Evolutionary conservation across 116 monocot species (phyloP), one percentile per base, ranked within the genome.

Genomic region (Iris pallida): DNA sequence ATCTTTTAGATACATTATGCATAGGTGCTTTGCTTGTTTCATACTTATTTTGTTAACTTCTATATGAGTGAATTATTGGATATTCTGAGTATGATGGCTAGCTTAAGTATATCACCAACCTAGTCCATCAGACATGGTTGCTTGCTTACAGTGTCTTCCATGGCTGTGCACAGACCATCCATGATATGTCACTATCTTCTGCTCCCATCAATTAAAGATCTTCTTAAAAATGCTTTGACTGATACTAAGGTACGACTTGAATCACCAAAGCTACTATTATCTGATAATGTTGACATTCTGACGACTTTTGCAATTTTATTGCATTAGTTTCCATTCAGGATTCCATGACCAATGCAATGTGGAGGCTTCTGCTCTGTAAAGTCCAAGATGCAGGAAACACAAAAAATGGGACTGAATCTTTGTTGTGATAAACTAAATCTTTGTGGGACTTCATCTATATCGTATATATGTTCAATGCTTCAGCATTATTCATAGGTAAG

Each of bases 191-290:
- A 67, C 18, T 83, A 83, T 18, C 51, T 75, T 60, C 44, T 76
- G 6, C 81, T 87, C 51, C 72, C 69, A 57, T 77, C 85, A 45
- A 51, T 92, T 61, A 20, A 85, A 12, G 72, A 77, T 64, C 75
- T 68, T 74, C 75, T 90, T 47, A 86, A 72, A 65, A 73, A 51
- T 71, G 78, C 85, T 42, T 71, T 92, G 44, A 81, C 79, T 72
- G 96, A 97, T 80, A 92, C 92, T 66, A 97, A 97, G 92, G 96
- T 97, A 80, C n/a, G 17, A 12, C n/a, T n/a, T n/a, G n/a, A n/a
- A n/a, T n/a, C n/a, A n/a, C n/a, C n/a, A n/a, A n/a, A n/a, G n/a
- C n/a, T n/a, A n/a, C n/a, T n/a, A n/a, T n/a, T n/a, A n/a, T n/a
- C n/a, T n/a, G n/a, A n/a, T n/a, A n/a, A n/a, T n/a, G n/a, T n/a